A percentile compares a stretch with the other conserved stretches of the same genome.
Conservation (phyloP, 139 green algal genomes). For the Coelastrella sp. region DNA sequence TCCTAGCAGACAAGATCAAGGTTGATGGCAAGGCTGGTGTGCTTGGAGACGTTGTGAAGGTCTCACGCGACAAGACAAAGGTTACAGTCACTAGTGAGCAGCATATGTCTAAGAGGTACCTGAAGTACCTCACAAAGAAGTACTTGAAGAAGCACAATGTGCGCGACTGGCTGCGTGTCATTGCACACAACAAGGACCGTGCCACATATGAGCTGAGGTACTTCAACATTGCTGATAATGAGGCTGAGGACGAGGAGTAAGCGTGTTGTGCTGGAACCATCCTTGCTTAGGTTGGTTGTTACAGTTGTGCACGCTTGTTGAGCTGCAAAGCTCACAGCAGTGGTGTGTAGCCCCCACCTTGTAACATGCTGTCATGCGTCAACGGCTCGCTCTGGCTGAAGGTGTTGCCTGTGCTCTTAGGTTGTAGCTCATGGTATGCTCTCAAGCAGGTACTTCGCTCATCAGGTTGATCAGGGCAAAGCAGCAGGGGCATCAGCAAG, state of each 20-base stretch:
- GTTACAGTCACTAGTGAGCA: constrained; percentile 88
- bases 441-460: no score
- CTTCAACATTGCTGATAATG: constrained; percentile 97
- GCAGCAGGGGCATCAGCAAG: neutral
- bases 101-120: constrained; percentile 93
- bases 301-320: neutral
- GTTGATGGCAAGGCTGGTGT: constrained; percentile 77
- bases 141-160: constrained; percentile 99
- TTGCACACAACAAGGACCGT: constrained; percentile 98
- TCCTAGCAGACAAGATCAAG: constrained; percentile 98
- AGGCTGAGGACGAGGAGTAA: constrained; percentile 92
- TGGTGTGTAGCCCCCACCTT: neutral
- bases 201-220: constrained; percentile 98
- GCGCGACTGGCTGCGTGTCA: constrained; percentile 98
- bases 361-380: constrained; percentile 1
- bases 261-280: neutral
- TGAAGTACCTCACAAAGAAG: constrained; percentile 99
- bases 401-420: no score
- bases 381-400: no score
- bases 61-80: constrained; percentile 90
- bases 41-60: constrained; percentile 87
- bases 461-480: no score
- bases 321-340: constrained; percentile 4
- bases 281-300: constrained; percentile 1
- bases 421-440: no score